Conservation (phyloP, 2,329 filamentous ascomycete species). For the Xylaria sp. region DNA sequence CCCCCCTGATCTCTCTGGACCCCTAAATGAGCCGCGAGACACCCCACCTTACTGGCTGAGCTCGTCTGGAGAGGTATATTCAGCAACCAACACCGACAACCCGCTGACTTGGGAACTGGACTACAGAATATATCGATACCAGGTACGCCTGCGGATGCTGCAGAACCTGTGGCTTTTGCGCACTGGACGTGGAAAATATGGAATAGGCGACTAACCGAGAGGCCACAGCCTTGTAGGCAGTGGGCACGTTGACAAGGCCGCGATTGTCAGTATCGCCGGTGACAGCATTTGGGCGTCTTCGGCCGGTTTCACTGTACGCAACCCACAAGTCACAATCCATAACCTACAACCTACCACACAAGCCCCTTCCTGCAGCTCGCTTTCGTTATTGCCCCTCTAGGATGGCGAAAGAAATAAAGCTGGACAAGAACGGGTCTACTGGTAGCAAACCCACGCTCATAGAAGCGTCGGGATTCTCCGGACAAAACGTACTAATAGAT, state of each 20-base stretch:
- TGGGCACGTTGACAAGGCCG: constrained; percentile 75
- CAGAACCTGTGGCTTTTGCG: background rate
- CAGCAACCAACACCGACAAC: background rate
- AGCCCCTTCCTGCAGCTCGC: background rate
- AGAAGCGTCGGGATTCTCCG: background rate
- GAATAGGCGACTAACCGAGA: constrained; percentile 3
- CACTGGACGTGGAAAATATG: too few relatives aligned
- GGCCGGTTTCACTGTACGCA: constrained; percentile 63
- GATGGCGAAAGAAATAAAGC: background rate
- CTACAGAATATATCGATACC: constrained; percentile 53
- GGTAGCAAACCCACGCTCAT: background rate
- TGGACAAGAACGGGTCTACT: background rate
- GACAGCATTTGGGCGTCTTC: constrained; percentile 75
- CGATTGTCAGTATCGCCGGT: constrained; percentile 75
- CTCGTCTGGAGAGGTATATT: constrained; percentile 12
- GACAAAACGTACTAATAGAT: constrained; percentile 16
- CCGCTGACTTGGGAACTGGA: constrained; percentile 24
- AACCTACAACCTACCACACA: background rate
- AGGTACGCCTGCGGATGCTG: constrained; percentile 41
- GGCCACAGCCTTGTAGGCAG: constrained; percentile 66
- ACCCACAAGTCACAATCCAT: background rate
- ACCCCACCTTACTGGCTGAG: constrained; percentile 23
- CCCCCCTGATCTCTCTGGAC: constrained; percentile 15
- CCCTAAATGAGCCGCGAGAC: constrained; percentile 9
- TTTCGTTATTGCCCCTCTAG: background rate